Base-by-base conservation (phyloP, 2,329 filamentous ascomycete species). In the Arthrobotrys sphaeroides region DNA sequence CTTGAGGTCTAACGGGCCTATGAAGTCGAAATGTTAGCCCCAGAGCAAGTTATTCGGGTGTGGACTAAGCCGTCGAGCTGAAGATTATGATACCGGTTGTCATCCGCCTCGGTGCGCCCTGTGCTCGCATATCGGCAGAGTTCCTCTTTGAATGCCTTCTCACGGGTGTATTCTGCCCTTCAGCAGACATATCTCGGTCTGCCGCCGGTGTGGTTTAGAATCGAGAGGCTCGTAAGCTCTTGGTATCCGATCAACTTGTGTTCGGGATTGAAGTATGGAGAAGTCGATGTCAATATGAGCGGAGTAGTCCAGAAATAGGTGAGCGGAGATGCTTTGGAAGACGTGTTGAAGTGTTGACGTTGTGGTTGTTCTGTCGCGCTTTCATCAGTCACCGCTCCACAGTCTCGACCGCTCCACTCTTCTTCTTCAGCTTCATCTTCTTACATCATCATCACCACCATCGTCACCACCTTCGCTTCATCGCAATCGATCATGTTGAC, bases 31-130 rank as follows among this genome's bases (percentile, higher is more conserved):
- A 24, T 24, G 20, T 55, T 38, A 55, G 51, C 33, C 33, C 2
- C 6, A 16, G 22, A 7, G 4, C n/a, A 42, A 16, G 10, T 12
- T 31, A 38, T 18, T 7, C 42, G 6, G 24, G 22, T 10, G 42
- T 5, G 9, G 18, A 2, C n/a, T 18, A 45, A 33, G 0, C 24
- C 24, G 33, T 53, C 28, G 28, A 31, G 22, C 6, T 18, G 13
- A 26, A 33, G 38, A 43, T 31, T 40, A 18, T 36, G 16, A 26
- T 68, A 75, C 72, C 72, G 22, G 72, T 40, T 57, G 72, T 75
- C 72, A 75, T 75, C 40, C 72, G 72, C 64, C 72, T 68, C 26
- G 72, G 72, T 20, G 72, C 64, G 64, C 64, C 72, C 28, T 59
- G 57, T 24, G 72, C 72, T 51, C 72, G 72, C 64, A 75, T 51